These are phyloP conservation scores for Moricandia moricandioides DNA, from an alignment of 345 rosid species.

Conservation along the genomic window DNA sequence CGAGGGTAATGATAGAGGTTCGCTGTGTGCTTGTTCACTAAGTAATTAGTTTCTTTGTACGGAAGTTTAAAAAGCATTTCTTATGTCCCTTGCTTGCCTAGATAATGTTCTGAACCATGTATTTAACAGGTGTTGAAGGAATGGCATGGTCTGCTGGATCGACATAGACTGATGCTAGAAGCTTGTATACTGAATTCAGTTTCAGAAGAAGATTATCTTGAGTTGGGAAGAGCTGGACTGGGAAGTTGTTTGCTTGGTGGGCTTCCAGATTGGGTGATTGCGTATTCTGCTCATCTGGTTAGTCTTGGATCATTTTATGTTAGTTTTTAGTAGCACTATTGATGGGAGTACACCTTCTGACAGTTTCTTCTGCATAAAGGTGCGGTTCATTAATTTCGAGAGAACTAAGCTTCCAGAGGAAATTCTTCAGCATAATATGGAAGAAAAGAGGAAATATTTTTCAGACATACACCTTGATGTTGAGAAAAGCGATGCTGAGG, in stretches of 20 bases:
- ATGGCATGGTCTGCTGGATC: constrained; percentile 86
- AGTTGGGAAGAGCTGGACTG: constrained; percentile 93
- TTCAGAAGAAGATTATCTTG: constrained; percentile 94
- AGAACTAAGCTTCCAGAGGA: constrained; percentile 95
- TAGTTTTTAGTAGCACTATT: background rate
- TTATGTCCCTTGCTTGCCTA: background rate
- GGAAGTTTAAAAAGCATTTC: background rate
- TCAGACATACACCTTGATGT: constrained; percentile 72
- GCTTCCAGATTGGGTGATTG: constrained; percentile 90
- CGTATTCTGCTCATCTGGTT: constrained; percentile 95
- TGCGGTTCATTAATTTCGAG: constrained; percentile 91
- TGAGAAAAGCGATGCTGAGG: constrained; percentile 97
- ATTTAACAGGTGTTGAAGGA: constrained; percentile 73
- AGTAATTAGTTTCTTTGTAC: constrained; percentile 20
- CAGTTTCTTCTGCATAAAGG: constrained; percentile 51
- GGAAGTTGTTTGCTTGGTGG: constrained; percentile 99
- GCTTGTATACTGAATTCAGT: constrained; percentile 81
- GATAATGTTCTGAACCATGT: background rate
- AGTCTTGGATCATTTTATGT: constrained; percentile 33
- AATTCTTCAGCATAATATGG: constrained; percentile 84
- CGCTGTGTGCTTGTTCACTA: constrained; percentile 2
- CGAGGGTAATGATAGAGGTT: constrained; percentile 12
- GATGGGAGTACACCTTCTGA: constrained; percentile 17
- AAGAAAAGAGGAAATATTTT: constrained; percentile 85
- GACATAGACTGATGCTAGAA: constrained; percentile 84